These are phyloP conservation scores for Thymus mandschuricus DNA, from an alignment of 257 asterid species.

Conservation along the genomic window DNA sequence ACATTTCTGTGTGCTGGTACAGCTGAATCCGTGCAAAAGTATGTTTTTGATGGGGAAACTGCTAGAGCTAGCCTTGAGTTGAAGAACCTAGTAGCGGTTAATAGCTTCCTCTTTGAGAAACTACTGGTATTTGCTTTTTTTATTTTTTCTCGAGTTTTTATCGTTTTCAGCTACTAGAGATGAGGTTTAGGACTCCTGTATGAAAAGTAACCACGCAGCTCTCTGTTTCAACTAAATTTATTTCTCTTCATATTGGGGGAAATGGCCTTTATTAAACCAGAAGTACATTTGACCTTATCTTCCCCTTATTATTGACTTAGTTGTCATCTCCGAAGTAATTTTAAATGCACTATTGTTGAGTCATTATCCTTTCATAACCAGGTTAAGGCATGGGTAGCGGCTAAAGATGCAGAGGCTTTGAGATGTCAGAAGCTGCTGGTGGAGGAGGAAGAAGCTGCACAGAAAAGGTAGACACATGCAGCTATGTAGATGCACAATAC, in stretches of 20 bases:
- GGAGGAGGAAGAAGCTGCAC: constrained; percentile 97
- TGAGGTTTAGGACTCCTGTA: constrained; percentile 1
- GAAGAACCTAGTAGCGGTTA: constrained; percentile 81
- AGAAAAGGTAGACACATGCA: constrained; percentile 56
- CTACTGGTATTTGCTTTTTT: constrained; percentile 63
- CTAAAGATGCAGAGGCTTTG: constrained; percentile 95
- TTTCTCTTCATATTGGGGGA: background rate
- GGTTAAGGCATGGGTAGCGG: constrained; percentile 94
- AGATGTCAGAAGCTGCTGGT: constrained; percentile 93
- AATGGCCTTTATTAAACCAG: constrained; percentile 7
- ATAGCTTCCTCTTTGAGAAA: constrained; percentile 83
- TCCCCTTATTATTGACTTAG: constrained; percentile 8
- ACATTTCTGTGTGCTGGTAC: constrained; percentile 94
- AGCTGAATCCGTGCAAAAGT: constrained; percentile 74
- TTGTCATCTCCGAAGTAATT: constrained; percentile 14
- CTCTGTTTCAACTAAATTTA: constrained; percentile 18
- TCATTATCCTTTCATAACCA: constrained; percentile 41
- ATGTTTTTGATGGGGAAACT: constrained; percentile 75
- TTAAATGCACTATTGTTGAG: background rate
- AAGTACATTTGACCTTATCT: background rate
- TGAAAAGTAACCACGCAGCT: constrained; percentile 23
- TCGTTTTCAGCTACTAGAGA: background rate
- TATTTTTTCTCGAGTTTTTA: constrained; percentile 4
- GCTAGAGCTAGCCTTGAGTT: constrained; percentile 65
- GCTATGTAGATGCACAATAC: constrained; percentile 8